Conservation (phyloP, 805 yeast genomes). For the Ogataea philodendri region DNA sequence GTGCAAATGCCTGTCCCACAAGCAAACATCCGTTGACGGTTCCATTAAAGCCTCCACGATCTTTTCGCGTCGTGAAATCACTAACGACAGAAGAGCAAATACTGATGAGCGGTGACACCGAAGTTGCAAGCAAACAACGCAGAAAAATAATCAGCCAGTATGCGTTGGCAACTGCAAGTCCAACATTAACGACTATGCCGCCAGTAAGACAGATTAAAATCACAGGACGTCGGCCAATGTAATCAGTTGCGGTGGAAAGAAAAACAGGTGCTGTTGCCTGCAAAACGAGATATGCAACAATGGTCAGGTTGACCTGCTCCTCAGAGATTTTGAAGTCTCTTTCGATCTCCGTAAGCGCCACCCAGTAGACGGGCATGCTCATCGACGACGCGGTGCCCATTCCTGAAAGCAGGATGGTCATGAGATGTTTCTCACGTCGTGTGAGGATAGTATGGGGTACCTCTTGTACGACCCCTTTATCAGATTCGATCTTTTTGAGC, state of each 20-base stretch:
- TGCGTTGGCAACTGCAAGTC: constrained; percentile 55
- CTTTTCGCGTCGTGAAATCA: constrained; percentile 62
- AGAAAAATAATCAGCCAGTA: constrained; percentile 64
- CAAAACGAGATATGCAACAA: constrained; percentile 70
- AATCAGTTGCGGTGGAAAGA: constrained; percentile 67
- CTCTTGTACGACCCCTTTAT: too few relatives aligned
- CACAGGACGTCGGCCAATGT: constrained; percentile 69
- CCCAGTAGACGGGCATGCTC: constrained; percentile 77
- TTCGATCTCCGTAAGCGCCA: constrained; percentile 63
- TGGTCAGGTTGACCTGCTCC: constrained; percentile 63
- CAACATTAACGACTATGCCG: constrained; percentile 62
- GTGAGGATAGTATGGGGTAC: constrained; percentile 46
- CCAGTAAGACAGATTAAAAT: constrained; percentile 52
- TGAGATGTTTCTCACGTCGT: constrained; percentile 37
- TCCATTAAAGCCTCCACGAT: constrained; percentile 73
- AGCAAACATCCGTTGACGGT: constrained; percentile 61
- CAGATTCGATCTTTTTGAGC: too few relatives aligned
- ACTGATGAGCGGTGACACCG: constrained; percentile 73
- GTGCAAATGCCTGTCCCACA: constrained; percentile 76
- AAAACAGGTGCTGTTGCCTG: constrained; percentile 79
- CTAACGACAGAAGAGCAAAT: constrained; percentile 70
- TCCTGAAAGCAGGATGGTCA: constrained; percentile 41
- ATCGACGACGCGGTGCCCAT: constrained; percentile 67
- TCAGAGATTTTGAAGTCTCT: constrained; percentile 52
- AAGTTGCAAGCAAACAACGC: constrained; percentile 74